Evolutionary conservation across 805 yeast species (phyloP), one percentile per base, ranked within the genome.

Genomic region (Saturnispora sanitii): DNA sequence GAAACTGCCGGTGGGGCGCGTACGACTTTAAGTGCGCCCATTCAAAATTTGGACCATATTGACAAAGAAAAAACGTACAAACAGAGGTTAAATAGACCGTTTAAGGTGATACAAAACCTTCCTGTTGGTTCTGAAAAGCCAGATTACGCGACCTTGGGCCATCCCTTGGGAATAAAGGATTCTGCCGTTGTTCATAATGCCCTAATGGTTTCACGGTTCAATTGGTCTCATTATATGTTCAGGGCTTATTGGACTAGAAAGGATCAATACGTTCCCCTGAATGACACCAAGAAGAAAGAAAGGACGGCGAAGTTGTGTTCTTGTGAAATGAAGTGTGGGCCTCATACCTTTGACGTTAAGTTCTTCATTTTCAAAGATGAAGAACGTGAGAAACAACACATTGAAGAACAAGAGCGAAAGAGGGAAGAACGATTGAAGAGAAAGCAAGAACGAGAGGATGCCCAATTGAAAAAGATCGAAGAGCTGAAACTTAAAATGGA

Each of bases 271-370:
- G 41, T 74, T 64, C 56, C 67, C 56, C 56, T 61, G 41, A 56
- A 66, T 45, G 69, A 66, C 42, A 38, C 28, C 16, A 59, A 62
- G 32, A 70, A 62, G 51, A 60, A 94, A 51, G 96, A 90, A 48
- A 78, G 78, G 42, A 87, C 88, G 95, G 80, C 86, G 45, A 87
- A 86, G 55, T 64, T 92, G 42, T 76, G 90, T 49, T 96, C 88
- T 49, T 77, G 88, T 45, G 62, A 65, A 2, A 60, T 87, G 61
- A 65, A 68, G 9, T 68, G 82, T 18, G 97, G 96, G 0, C 95
- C 96, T 0, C 98, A 90, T 60, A 60, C 65, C 0, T 85, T 85
- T 60, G 85, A 79, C 30, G 70, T 82, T 2, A 65, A 94, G 45
- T 59, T 92, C 25, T 92, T 83, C 60, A 79, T 86, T n/a, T 73